A percentile compares a stretch with the other conserved stretches of the same genome.
Evolutionary conservation across 805 yeast species (phyloP).

Genomic region (Candida sithepensis): DNA sequence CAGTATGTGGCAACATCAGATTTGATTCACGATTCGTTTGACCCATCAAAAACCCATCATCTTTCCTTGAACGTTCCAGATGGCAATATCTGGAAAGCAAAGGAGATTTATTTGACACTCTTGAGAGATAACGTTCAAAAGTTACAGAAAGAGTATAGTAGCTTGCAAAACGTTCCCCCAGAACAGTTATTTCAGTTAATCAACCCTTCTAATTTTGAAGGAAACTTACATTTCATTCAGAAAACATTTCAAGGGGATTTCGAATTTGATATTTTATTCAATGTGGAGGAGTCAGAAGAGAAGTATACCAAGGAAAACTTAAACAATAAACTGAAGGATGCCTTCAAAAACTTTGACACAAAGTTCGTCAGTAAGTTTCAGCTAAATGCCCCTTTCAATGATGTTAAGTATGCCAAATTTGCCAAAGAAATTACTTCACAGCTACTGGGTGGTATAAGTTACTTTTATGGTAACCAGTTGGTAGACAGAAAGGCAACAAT

Average conservation of each 20-base stretch:
- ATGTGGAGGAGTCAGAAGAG: slow-evolving; percentile 41
- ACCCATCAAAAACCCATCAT: slow-evolving; percentile 63
- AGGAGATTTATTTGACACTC: slow-evolving; percentile 67
- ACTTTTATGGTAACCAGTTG: slow-evolving; percentile 76
- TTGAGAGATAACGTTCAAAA: slow-evolving; percentile 64
- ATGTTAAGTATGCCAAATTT: slow-evolving; percentile 44
- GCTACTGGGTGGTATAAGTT: slow-evolving; percentile 85
- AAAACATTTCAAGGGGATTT: slow-evolving; percentile 69
- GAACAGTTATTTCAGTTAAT: slow-evolving; percentile 52
- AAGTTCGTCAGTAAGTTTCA: slow-evolving; percentile 52
- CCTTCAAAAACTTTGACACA: slow-evolving; percentile 40
- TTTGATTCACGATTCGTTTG: slow-evolving; percentile 38
- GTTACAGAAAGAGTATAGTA: slow-evolving; percentile 31
- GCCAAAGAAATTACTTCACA: slow-evolving; percentile 81
- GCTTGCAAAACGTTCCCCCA: slow-evolving; percentile 36
- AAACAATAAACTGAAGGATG: slow-evolving; percentile 29
- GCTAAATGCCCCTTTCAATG: slow-evolving; percentile 52
- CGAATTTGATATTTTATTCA: slow-evolving; percentile 69
- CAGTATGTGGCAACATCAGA: slow-evolving; percentile 34
- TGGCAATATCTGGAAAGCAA: slow-evolving; percentile 71
- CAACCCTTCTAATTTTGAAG: slow-evolving; percentile 57
- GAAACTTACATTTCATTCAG: slow-evolving; percentile 79
- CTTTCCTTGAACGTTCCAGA: slow-evolving; percentile 67
- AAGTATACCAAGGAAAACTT: slow-evolving; percentile 37
- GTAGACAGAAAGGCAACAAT: slow-evolving; percentile 71